These are phyloP conservation scores for Apophysomyces variabilis DNA, from an alignment of 371 early-diverging fungal genomes.

Conservation along the genomic window DNA sequence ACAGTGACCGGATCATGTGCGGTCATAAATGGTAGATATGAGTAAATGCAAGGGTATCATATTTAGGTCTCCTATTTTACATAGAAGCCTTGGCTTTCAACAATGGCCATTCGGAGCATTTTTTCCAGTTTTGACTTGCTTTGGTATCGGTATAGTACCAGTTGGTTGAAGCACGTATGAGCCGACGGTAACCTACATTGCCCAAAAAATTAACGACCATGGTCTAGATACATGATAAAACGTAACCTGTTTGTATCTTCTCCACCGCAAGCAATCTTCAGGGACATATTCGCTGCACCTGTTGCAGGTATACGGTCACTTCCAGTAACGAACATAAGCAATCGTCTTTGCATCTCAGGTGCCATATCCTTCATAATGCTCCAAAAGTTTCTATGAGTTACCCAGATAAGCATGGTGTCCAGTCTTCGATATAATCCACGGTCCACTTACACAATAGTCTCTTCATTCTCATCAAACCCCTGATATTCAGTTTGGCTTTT, in stretches of 20 bases:
- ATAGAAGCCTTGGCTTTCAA: conserved; percentile 91
- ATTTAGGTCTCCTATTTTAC: conserved; percentile 55
- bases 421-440: too few relatives aligned
- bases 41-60: conserved; percentile 6
- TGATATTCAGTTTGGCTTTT: conserved; percentile 83
- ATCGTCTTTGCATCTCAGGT: conserved; percentile 72
- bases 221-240: neutral
- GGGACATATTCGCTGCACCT: conserved; percentile 76
- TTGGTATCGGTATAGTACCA: conserved; percentile 82
- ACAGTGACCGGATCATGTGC: too few relatives aligned
- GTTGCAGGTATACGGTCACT: conserved; percentile 95
- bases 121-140: conserved; percentile 77
- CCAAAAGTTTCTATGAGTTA: conserved; percentile 79
- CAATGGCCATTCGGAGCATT: conserved; percentile 86
- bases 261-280: conserved; percentile 84
- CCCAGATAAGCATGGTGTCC: too few relatives aligned
- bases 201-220: conserved; percentile 15
- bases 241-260: conserved; percentile 55
- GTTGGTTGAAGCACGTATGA: conserved; percentile 98
- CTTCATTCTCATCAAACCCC: conserved; percentile 69
- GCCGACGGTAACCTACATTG: conserved; percentile 80
- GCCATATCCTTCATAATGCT: conserved; percentile 76
- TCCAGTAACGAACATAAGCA: conserved; percentile 96
- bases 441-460: conserved; percentile 52
- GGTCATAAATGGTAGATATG: too few relatives aligned